Base-by-base conservation (phyloP, 371 early-diverging fungal species). In the Apophysomyces variabilis region DNA sequence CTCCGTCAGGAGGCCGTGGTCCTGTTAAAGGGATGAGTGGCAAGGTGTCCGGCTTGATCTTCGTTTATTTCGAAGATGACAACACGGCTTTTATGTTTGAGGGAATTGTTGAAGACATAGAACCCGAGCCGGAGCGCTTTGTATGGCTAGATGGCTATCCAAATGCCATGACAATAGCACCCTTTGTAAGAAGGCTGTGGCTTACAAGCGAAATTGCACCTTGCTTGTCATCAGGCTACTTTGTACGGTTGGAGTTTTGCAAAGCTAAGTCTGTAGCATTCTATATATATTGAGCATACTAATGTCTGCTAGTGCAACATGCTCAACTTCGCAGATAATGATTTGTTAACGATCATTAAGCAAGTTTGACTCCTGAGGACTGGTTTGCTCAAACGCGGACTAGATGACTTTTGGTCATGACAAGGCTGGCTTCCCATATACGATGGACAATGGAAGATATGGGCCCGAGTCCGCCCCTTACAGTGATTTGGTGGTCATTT, bases 11-110 rank as follows among this genome's bases (percentile, higher is more conserved):
- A 45, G 13, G 46, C 46, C 46, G 46, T 13, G 46, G 46, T 45
- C 13, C 46, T 45, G 46, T 45, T 45, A 26, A 45, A 18, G 46
- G 46, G 46, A 45, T 45, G 46, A 45, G 46, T 45, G n/a, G 46
- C 13, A 45, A 13, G 46, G 13, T 12, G 46, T 13, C 46, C 16
- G 46, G 13, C 46, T 45, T 45, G 46, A 13, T 45, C 46, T 45
- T 45, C 46, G 9, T 13, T 13, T 45, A 7, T 45, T 43, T 45
- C 16, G 46, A 45, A 45, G 46, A 45, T 45, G 46, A 12, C 46
- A 45, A 45, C 3, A 45, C 46, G 46, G 46, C 46, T 45, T 45
- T 5, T 45, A 45, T 45, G 46, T 45, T 45, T 2, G 46, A 45
- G 46, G 46, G 46, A 45, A 45, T 3, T 45, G 6, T 45, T 16